A percentile compares a stretch with the other conserved stretches of the same genome.
Conservation (phyloP, 2,329 filamentous ascomycete genomes). For the Pleoardoris graminearum region DNA sequence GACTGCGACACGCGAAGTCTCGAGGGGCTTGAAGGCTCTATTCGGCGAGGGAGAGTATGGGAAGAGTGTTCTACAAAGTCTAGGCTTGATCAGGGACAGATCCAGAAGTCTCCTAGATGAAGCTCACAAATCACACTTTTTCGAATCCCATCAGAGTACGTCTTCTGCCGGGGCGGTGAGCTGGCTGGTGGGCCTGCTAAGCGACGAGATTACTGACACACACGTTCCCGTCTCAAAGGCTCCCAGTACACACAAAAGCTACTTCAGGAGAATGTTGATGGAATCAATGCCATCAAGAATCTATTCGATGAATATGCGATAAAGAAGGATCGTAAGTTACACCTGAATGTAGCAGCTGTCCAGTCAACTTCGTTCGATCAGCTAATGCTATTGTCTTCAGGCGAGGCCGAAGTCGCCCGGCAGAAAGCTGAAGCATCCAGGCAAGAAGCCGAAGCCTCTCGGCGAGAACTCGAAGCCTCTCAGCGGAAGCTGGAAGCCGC, state of each 20-base stretch:
- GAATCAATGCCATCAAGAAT: background rate
- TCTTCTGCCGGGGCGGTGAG: no score
- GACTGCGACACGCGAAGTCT: no score
- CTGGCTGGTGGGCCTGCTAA: no score
- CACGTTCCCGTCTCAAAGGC: no score
- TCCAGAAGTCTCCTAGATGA: background rate
- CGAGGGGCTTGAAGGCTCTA: background rate
- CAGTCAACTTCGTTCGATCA: no score
- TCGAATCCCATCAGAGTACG: slow-evolving; percentile 4
- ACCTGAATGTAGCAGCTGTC: no score
- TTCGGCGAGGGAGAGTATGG: slow-evolving; percentile 6
- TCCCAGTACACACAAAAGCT: background rate
- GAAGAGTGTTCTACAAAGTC: background rate
- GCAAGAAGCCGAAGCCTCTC: no score
- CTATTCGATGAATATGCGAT: background rate
- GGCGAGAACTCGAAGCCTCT: no score
- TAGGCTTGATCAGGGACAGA: slow-evolving; percentile 3
- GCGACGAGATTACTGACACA: no score
- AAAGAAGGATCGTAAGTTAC: background rate
- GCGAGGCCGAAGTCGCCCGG: no score
- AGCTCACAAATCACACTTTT: slow-evolving; percentile 7
- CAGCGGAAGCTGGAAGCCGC: background rate
- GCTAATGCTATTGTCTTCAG: no score
- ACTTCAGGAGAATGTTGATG: background rate
- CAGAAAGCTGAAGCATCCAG: no score